Evolutionary conservation across 148 eudicot species (phyloP).

Genomic region (Cornus controversa): DNA sequence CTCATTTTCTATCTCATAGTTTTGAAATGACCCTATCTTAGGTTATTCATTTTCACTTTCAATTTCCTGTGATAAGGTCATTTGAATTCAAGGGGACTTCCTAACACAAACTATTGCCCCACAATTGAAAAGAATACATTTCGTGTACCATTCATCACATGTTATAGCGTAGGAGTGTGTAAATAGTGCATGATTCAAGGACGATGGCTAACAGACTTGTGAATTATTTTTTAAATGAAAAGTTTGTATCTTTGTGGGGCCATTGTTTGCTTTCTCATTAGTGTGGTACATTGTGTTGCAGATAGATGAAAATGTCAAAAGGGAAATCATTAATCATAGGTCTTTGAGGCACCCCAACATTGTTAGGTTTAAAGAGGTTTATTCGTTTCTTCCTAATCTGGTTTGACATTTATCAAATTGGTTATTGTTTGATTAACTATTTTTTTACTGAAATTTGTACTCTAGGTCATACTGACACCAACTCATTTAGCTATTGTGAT

Average conservation of each 20-base stretch:
- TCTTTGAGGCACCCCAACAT: conserved; percentile 71
- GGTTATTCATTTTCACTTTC: neutral
- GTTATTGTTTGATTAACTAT: neutral
- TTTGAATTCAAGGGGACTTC: neutral
- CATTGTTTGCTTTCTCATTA: conserved; percentile 1
- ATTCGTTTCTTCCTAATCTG: conserved; percentile 5
- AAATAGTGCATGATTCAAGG: neutral
- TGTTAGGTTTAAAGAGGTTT: conserved; percentile 67
- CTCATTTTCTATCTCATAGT: too few relatives aligned
- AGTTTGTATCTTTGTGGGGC: neutral
- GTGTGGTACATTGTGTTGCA: conserved; percentile 23
- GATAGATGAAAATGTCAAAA: conserved; percentile 74
- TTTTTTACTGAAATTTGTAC: neutral
- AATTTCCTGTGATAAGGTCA: neutral
- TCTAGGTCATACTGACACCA: conserved; percentile 71
- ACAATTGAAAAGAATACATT: neutral
- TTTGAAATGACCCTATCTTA: neutral
- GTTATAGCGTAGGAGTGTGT: neutral
- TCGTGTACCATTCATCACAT: neutral
- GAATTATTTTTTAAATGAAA: neutral
- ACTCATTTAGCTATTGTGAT: conserved; percentile 88
- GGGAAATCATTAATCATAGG: conserved; percentile 72
- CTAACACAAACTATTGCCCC: neutral
- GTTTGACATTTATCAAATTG: neutral
- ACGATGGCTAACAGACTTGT: neutral